Base-by-base conservation (phyloP, 2,329 filamentous ascomycete species). In the Dothideomycetidae sp. region DNA sequence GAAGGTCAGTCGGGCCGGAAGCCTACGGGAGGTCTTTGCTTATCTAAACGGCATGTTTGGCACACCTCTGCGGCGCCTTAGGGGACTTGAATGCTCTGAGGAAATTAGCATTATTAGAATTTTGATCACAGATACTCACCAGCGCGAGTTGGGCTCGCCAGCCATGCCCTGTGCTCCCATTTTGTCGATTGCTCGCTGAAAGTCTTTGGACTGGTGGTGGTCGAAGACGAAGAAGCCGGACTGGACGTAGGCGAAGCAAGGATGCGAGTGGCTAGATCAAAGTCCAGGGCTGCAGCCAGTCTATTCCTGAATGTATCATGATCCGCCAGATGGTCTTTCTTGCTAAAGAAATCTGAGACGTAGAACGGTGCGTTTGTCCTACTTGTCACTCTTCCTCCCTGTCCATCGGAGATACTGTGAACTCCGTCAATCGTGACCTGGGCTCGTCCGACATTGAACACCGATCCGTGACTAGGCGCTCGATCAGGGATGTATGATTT, bases 41-140 rank as follows among this genome's bases (percentile, higher is more conserved):
- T 65, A 79, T 76, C 81, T 81, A 61, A 92, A 92, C 4, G 85
- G 82, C 12, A 80, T 70, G 5, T 70, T 67, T 26, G 83, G 80
- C 29, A 90, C 64, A 23, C 64, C 45, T 41, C 50, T 58, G 49
- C 47, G 44, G 43, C 47, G 38, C 50, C 48, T 50, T 56, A 53
- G 41, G 37, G 41, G 51, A 46, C 40, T 21, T 31, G 11, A 23
- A 33, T 15, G 11, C 10, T 17, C 7, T 5, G 10, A 10, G 31
- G 21, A 26, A 26, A 26, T 26, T 26, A 26, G n/a, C 21, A n/a
- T n/a, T n/a, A n/a, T n/a, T n/a, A n/a, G n/a, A n/a, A n/a, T n/a
- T n/a, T n/a, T n/a, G n/a, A n/a, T n/a, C n/a, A n/a, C n/a, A n/a
- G n/a, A 36, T 19, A 58, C 58, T 50, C 52, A 62, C 60, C 45